Evolutionary conservation across 2,329 filamentous ascomycete species (phyloP), one percentile per base, ranked within the genome.

Genomic region (Paraconiothyrium sp.): DNA sequence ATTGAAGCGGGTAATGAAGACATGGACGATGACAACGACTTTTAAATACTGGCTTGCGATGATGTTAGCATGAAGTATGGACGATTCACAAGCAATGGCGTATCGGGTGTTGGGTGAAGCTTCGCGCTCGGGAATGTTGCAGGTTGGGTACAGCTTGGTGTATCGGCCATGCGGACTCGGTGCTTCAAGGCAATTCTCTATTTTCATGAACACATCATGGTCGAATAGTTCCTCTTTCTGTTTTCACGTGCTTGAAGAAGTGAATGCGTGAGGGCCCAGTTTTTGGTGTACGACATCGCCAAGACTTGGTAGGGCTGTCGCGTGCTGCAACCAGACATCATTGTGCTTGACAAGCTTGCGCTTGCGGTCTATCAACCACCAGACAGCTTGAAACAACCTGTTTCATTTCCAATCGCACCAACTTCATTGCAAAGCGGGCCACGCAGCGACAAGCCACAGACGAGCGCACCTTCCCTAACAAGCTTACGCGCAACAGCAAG

Each of bases 1-100:
- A 85, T 86, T 61, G 83, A 86, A 65, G 79, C 83, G 43, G 83
- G 81, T 49, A 77, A 83, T 56, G 79, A 79, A 4, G 78, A 79
- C 30, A 79, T 80, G 76, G 76, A 77, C 58, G 74, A 77, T 52
- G 72, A 78, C 24, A 72, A 77, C 27, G 73, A 77, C 39, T 76
- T 75, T 49, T 78, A 63, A 64, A 54, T 56, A 63, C 39, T 59
- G 47, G 54, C 60, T 48, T 44, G 54, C 58, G 55, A 65, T 35
- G 59, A 57, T 41, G 47, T 58, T 50, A 51, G 60, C 44, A 54
- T 60, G 59, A 64, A 61, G 59, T 64, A 61, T 30, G 52, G 59
- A 54, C 62, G 56, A 52, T 65, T 67, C 37, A 60, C 63, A 63
- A 66, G 58, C 61, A 69, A 69, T 52, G 69, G 72, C 70, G 72